Conservation (phyloP, 768 basidiomycete species). For the Lepiota venenata region DNA sequence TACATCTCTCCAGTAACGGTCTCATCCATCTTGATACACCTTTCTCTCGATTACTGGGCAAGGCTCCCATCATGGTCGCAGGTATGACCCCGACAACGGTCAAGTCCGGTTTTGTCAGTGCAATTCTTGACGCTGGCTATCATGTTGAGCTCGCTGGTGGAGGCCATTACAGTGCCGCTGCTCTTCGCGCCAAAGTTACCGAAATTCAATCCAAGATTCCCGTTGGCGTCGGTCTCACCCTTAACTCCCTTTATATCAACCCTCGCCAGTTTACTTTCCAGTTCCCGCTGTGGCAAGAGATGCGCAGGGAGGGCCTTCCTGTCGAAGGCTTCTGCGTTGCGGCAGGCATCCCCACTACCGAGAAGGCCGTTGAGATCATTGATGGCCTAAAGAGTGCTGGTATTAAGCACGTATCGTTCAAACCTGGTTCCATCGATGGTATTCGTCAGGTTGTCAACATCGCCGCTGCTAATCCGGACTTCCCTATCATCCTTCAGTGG, state of each 20-base stretch:
- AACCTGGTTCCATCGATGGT: conserved; percentile 97
- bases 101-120: conserved; percentile 91
- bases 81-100: conserved; percentile 99
- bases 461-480: conserved; percentile 89
- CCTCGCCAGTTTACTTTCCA: conserved; percentile 97
- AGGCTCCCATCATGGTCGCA: conserved; percentile 98
- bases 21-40: conserved; percentile 91
- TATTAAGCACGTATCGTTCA: conserved; percentile 96
- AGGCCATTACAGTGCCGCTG: conserved; percentile 91
- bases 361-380: conserved; percentile 97
- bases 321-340: conserved; percentile 99
- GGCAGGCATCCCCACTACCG: conserved; percentile 93
- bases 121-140: conserved; percentile 89
- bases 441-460: conserved; percentile 97
- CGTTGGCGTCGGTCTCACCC: conserved; percentile 85
- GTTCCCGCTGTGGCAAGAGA: conserved; percentile 96
- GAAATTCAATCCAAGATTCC: conserved; percentile 88
- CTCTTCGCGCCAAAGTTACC: conserved; percentile 86
- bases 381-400: conserved; percentile 75
- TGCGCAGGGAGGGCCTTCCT: conserved; percentile 92
- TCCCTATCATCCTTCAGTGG: conserved; percentile 98
- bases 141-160: conserved; percentile 98
- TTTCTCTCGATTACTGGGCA: conserved; percentile 93
- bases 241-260: conserved; percentile 98
- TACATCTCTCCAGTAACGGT: conserved; percentile 65